Conservation (phyloP, 2,329 filamentous ascomycete genomes). For the Trichoderma simmonsii region DNA sequence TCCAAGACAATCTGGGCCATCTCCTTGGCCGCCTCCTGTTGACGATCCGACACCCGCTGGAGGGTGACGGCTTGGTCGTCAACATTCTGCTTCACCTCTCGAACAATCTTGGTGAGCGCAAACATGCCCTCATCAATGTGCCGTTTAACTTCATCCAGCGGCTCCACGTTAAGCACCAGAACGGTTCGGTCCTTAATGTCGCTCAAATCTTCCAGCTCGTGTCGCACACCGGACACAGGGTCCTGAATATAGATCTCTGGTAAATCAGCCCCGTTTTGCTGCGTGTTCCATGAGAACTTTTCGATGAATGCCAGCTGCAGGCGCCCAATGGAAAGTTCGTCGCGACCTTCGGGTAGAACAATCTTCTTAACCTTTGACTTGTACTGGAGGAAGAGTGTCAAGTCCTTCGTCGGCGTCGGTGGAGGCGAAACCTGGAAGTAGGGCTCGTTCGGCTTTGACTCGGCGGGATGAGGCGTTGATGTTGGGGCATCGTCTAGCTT, state of each 20-base stretch:
- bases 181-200: slow-evolving; percentile 96
- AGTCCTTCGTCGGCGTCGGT: slow-evolving; percentile 67
- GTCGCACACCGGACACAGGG: slow-evolving; percentile 88
- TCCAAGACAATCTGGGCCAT: slow-evolving; percentile 51
- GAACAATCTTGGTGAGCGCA: slow-evolving; percentile 75
- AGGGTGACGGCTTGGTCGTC: slow-evolving; percentile 79
- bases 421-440: slow-evolving; percentile 64
- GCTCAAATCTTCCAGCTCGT: slow-evolving; percentile 87
- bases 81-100: slow-evolving; percentile 78
- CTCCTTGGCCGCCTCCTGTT: slow-evolving; percentile 85
- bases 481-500: slow-evolving; percentile 24
- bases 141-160: slow-evolving; percentile 90
- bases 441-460: slow-evolving; percentile 45
- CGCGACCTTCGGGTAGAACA: slow-evolving; percentile 77
- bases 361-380: slow-evolving; percentile 98
- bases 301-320: slow-evolving; percentile 96
- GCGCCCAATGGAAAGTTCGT: slow-evolving; percentile 80
- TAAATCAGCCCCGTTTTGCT: slow-evolving; percentile 85
- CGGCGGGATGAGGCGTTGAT: slow-evolving; percentile 32
- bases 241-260: slow-evolving; percentile 99
- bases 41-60: slow-evolving; percentile 83
- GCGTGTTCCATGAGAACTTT: slow-evolving; percentile 98
- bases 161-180: slow-evolving; percentile 89
- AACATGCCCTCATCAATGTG: slow-evolving; percentile 92
- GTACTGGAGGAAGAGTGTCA: slow-evolving; percentile 93